Conservation (phyloP, 2,329 filamentous ascomycete genomes). For the Fusarium temperatum region DNA sequence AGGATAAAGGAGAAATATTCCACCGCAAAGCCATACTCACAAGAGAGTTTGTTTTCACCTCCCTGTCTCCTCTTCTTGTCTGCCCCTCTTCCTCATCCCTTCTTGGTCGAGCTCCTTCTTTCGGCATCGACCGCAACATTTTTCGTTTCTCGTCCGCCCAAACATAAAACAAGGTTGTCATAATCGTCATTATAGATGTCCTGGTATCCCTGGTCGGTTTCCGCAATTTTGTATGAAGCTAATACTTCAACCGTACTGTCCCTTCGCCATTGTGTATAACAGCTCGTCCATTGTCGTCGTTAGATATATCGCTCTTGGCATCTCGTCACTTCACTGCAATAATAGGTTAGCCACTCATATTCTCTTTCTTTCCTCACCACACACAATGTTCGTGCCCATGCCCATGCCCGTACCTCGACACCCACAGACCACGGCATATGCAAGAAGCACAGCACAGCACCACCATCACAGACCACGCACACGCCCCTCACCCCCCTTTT, state of each 20-base stretch:
- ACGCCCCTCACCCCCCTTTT: slow-evolving; percentile 32
- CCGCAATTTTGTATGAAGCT: slow-evolving; percentile 25
- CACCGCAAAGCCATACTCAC: slow-evolving; percentile 2
- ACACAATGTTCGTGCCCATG: background rate
- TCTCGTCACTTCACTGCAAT: slow-evolving; percentile 27
- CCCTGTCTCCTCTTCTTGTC: slow-evolving; percentile 14
- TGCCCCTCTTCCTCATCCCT: slow-evolving; percentile 18
- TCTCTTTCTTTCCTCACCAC: slow-evolving; percentile 9
- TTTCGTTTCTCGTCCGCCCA: slow-evolving; percentile 9
- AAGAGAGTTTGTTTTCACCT: background rate
- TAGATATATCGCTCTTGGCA: slow-evolving; percentile 19
- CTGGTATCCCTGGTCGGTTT: slow-evolving; percentile 8
- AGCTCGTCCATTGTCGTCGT: slow-evolving; percentile 22
- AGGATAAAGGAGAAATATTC: slow-evolving; percentile 1
- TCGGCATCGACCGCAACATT: slow-evolving; percentile 4
- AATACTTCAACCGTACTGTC: slow-evolving; percentile 17
- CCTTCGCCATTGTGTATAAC: background rate
- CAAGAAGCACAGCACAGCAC: slow-evolving; percentile 38
- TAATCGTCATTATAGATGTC: slow-evolving; percentile 23
- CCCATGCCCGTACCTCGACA: background rate
- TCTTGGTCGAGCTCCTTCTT: slow-evolving; percentile 15
- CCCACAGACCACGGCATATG: slow-evolving; percentile 34
- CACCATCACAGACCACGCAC: slow-evolving; percentile 27
- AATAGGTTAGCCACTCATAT: slow-evolving; percentile 23
- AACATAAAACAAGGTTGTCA: slow-evolving; percentile 25